Conservation (phyloP, 805 yeast genomes). For the Blastobotrys americana region DNA sequence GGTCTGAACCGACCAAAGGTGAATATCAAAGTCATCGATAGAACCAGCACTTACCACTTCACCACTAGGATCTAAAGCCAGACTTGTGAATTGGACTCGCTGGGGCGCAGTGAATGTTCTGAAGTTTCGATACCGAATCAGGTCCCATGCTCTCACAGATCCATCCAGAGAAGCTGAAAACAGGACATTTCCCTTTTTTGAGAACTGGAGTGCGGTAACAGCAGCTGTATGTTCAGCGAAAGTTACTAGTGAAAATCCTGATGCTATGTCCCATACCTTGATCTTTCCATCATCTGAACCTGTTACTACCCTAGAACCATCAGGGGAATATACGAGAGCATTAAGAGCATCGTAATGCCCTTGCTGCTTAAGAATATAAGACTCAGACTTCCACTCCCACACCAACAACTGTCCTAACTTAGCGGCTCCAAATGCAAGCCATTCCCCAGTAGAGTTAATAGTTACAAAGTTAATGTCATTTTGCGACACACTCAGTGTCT, state of each 20-base stretch:
- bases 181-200: constrained; percentile 82
- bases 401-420: constrained; percentile 89
- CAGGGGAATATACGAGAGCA: constrained; percentile 82
- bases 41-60: constrained; percentile 96
- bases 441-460: constrained; percentile 81
- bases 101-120: constrained; percentile 89
- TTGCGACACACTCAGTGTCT: constrained; percentile 87
- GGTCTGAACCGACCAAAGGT: constrained; percentile 96
- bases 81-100: constrained; percentile 74
- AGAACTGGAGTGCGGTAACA: constrained; percentile 81
- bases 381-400: constrained; percentile 98
- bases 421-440: constrained; percentile 93
- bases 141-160: constrained; percentile 95
- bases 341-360: constrained; percentile 93
- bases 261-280: constrained; percentile 88
- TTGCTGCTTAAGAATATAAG: constrained; percentile 90
- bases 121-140: constrained; percentile 86
- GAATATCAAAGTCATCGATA: constrained; percentile 78
- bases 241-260: constrained; percentile 90
- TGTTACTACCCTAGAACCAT: constrained; percentile 85
- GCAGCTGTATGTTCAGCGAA: constrained; percentile 86
- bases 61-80: constrained; percentile 96
- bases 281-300: constrained; percentile 96
- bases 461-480: constrained; percentile 77
- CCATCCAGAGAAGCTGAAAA: constrained; percentile 93